phyloP scores from a whole-genome alignment of 495 filamentous ascomycete species.

The Hypoxylon intermedium region DNA sequence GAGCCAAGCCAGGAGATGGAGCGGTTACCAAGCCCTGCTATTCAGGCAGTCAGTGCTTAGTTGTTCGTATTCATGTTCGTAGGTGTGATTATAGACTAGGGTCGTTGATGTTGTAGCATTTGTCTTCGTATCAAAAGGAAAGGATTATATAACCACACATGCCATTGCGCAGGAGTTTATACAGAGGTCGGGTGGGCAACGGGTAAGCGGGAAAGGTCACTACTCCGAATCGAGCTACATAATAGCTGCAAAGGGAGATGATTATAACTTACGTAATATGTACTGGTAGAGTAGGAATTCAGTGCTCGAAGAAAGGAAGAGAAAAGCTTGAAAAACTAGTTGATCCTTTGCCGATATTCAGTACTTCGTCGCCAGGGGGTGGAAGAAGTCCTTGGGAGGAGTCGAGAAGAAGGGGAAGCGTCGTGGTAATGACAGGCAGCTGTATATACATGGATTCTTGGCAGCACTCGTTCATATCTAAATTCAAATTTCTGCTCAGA shows the following conservation, averaged over 20 bases:
- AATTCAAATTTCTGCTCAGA: not conserved
- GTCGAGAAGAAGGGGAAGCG: not conserved
- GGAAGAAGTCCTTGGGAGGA: slow-evolving; percentile 1
- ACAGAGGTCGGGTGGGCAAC: slow-evolving; percentile 12
- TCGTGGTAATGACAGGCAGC: slow-evolving; percentile 12
- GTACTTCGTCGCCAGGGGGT: slow-evolving; percentile 6
- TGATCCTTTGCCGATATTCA: slow-evolving; percentile 1
- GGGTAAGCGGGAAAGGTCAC: slow-evolving; percentile 19
- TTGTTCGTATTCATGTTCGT: not conserved
- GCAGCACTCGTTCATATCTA: slow-evolving; percentile 22
- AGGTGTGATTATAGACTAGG: not conserved
- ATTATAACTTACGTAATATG: slow-evolving; percentile 27
- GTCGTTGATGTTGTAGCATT: slow-evolving; percentile 5
- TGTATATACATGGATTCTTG: slow-evolving; percentile 31
- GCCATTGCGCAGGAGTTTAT: slow-evolving; percentile 30
- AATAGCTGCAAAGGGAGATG: slow-evolving; percentile 16
- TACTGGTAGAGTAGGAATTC: slow-evolving; percentile 26
- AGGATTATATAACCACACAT: slow-evolving; percentile 4
- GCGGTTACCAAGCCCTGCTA: slow-evolving; percentile 46
- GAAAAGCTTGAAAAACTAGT: not conserved
- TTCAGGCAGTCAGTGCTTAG: slow-evolving; percentile 51
- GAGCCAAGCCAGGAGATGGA: slow-evolving; percentile 39
- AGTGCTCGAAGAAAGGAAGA: not conserved
- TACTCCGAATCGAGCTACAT: slow-evolving; percentile 12
- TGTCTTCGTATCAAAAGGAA: slow-evolving; percentile 17